Percentiles rank a stretch among this genome's conserved stretches.
Conservation (phyloP, 768 basidiomycete species). For the Tulasnella sp. region DNA sequence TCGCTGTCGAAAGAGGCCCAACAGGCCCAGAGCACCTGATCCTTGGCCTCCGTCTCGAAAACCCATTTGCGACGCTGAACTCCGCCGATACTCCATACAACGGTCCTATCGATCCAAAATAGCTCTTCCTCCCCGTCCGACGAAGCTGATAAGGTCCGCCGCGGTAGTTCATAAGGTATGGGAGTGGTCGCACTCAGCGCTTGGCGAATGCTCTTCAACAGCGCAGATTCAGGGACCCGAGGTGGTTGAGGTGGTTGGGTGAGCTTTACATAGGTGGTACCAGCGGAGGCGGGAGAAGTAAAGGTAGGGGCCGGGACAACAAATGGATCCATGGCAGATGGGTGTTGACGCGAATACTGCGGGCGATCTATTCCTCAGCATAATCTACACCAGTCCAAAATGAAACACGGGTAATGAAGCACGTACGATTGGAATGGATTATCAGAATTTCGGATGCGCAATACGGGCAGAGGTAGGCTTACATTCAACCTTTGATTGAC, state of each 20-base stretch:
- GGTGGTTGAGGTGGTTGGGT: slow-evolving; percentile 4
- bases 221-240: slow-evolving; percentile 25
- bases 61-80: slow-evolving; percentile 62
- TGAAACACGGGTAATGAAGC: too few species aligned
- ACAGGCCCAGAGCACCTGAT: slow-evolving; percentile 60
- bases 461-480: too few species aligned
- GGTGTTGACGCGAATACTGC: too few species aligned
- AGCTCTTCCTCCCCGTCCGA: slow-evolving; percentile 44
- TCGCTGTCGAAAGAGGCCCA: slow-evolving; percentile 49
- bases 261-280: not conserved
- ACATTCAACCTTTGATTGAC: too few species aligned
- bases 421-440: too few species aligned
- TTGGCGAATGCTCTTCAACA: slow-evolving; percentile 24
- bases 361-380: too few species aligned
- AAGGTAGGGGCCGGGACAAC: not conserved
- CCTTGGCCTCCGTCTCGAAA: slow-evolving; percentile 56
- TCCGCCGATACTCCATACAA: slow-evolving; percentile 53
- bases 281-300: not conserved
- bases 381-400: too few species aligned
- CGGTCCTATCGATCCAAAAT: slow-evolving; percentile 53
- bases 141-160: not conserved
- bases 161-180: slow-evolving; percentile 8
- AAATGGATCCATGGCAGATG: not conserved
- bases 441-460: too few species aligned
- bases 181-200: slow-evolving; percentile 14